Percentiles rank a stretch among this genome's conserved stretches.
Evolutionary conservation across 768 basidiomycete genomes (phyloP).

Genomic region (Roridomyces roridus): DNA sequence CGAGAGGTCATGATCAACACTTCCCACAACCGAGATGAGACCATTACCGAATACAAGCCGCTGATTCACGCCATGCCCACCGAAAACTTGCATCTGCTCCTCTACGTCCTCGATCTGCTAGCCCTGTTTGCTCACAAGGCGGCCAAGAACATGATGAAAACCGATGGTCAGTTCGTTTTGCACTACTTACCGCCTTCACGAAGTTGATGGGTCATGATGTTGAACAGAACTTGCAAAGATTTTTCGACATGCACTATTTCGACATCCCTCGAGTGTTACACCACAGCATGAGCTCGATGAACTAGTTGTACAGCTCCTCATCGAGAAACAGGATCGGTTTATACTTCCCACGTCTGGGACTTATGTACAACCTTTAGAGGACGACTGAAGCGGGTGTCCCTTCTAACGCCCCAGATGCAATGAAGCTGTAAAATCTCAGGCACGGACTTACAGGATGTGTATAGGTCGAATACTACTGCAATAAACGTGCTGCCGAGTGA

Average conservation of each 20-base stretch:
- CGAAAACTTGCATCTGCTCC: constrained; percentile 92
- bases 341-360: no score
- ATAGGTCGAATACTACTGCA: no score
- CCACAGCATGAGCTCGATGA: constrained; percentile 88
- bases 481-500: no score
- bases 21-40: constrained; percentile 62
- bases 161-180: constrained; percentile 69
- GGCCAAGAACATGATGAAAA: constrained; percentile 95
- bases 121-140: constrained; percentile 93
- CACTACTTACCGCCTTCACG: constrained; percentile 1
- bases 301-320: constrained; percentile 91
- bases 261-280: constrained; percentile 83
- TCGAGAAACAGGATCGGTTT: constrained; percentile 96
- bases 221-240: constrained; percentile 91
- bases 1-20: constrained; percentile 75
- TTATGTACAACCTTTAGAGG: no score
- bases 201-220: neutral
- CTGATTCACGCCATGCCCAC: constrained; percentile 87
- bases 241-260: constrained; percentile 93
- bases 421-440: no score
- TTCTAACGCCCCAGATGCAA: no score
- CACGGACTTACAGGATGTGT: no score
- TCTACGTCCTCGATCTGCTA: constrained; percentile 95
- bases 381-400: no score
- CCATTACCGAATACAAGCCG: constrained; percentile 80